phyloP scores from a whole-genome alignment of 176 grass and related monocot genomes.

The Triticum urartu region DNA sequence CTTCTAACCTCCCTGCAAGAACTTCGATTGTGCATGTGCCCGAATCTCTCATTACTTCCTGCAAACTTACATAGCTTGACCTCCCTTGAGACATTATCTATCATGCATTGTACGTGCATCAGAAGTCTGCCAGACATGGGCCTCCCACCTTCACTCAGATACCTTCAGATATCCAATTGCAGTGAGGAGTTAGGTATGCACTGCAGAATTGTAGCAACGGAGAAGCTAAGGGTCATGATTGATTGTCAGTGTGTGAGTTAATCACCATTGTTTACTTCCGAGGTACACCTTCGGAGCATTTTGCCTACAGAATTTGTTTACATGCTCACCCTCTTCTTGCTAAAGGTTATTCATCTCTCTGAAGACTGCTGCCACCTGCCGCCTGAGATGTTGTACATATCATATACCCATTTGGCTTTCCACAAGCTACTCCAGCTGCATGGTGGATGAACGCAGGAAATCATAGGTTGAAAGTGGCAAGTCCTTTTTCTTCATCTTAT shows the following conservation, averaged over 20 bases:
- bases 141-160: background rate
- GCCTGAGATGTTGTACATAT: background rate
- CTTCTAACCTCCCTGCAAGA: slow-evolving; percentile 8
- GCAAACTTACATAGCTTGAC: background rate
- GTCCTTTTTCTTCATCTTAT: too few relatives aligned
- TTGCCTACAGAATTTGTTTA: background rate
- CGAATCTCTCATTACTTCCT: slow-evolving; percentile 15
- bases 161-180: rapidly evolving
- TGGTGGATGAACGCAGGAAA: too few relatives aligned
- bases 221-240: background rate
- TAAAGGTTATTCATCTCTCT: background rate
- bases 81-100: background rate
- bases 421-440: too few relatives aligned
- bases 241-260: too few relatives aligned
- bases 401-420: too few relatives aligned
- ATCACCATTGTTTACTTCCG: background rate
- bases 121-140: background rate
- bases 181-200: background rate
- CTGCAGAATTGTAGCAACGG: background rate
- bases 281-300: background rate
- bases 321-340: background rate
- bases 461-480: too few relatives aligned
- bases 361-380: background rate
- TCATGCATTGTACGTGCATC: rapidly evolving
- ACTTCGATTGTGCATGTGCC: background rate